Conservation (phyloP, 1,284 basidiomycete species). For the Cryptococcus amylolentus region DNA sequence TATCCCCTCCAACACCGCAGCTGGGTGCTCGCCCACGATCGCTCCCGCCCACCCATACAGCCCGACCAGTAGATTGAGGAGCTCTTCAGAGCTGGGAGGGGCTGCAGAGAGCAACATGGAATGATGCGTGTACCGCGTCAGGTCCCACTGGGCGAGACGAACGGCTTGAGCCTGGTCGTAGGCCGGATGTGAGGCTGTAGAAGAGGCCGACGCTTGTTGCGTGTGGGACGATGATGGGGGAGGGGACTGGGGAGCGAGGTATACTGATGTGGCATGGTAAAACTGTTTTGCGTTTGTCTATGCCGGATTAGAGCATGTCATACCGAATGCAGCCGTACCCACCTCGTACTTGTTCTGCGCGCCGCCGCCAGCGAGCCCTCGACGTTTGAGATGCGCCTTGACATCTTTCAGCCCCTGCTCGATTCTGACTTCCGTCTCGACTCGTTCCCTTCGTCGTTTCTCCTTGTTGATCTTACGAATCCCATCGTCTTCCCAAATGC, state of each 20-base stretch:
- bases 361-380: constrained; percentile 39
- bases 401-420: constrained; percentile 32
- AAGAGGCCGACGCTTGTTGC: constrained; percentile 4
- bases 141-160: constrained; percentile 42
- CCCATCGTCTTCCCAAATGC: constrained; percentile 29
- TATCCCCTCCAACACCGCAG: not conserved
- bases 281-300: constrained; percentile 43
- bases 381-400: constrained; percentile 42
- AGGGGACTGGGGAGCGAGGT: constrained; percentile 28
- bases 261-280: constrained; percentile 40
- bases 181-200: constrained; percentile 9
- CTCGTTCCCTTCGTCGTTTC: constrained; percentile 32
- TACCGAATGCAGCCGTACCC: constrained; percentile 7
- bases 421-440: constrained; percentile 40
- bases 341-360: constrained; percentile 46
- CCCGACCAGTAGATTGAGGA: constrained; percentile 43
- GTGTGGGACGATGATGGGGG: not conserved
- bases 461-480: constrained; percentile 34
- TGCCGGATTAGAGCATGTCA: not conserved
- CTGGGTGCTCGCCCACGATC: constrained; percentile 26
- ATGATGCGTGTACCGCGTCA: constrained; percentile 44
- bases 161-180: constrained; percentile 38
- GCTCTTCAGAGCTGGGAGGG: constrained; percentile 44
- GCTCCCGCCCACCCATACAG: constrained; percentile 45
- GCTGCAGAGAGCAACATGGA: constrained; percentile 46